phyloP scores from a whole-genome alignment of 2,329 filamentous ascomycete species.

The Aspergillus sp. region DNA sequence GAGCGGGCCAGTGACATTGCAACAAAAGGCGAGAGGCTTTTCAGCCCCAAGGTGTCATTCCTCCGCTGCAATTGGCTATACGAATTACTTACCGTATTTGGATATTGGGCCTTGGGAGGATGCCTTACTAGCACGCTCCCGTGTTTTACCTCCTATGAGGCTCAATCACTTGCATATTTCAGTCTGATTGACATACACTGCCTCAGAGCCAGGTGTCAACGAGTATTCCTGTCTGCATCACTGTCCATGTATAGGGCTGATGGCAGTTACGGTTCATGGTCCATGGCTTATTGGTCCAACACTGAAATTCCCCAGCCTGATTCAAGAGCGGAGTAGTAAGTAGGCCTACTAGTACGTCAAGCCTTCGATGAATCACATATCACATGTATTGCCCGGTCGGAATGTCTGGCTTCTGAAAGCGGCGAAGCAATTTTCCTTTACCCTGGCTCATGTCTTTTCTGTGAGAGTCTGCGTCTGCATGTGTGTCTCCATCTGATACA shows the following conservation, averaged over 20 bases:
- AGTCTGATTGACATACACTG: neutral
- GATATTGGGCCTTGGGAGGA: too few species aligned
- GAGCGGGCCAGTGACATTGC: neutral
- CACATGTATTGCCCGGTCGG: slow-evolving; percentile 1
- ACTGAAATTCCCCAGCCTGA: neutral
- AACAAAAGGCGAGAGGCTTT: neutral
- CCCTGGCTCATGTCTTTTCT: neutral
- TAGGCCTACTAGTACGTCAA: neutral
- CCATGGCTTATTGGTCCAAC: neutral
- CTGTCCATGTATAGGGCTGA: slow-evolving; percentile 15
- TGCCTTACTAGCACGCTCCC: neutral
- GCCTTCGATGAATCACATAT: slow-evolving; percentile 1
- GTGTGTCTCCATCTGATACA: neutral
- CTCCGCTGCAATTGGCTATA: neutral
- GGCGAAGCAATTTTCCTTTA: neutral
- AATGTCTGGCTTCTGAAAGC: slow-evolving; percentile 4
- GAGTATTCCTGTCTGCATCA: neutral
- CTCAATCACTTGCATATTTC: slow-evolving; percentile 14
- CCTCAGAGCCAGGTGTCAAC: neutral
- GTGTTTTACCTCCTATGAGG: slow-evolving; percentile 5
- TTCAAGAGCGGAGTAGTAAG: neutral
- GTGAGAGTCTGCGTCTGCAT: neutral
- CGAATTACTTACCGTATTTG: neutral
- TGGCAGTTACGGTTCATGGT: neutral
- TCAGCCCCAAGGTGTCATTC: slow-evolving; percentile 1